A percentile compares a stretch with the other conserved stretches of the same genome.
Conservation (phyloP, 2,329 filamentous ascomycete genomes). For the Akanthomyces muscarius region DNA sequence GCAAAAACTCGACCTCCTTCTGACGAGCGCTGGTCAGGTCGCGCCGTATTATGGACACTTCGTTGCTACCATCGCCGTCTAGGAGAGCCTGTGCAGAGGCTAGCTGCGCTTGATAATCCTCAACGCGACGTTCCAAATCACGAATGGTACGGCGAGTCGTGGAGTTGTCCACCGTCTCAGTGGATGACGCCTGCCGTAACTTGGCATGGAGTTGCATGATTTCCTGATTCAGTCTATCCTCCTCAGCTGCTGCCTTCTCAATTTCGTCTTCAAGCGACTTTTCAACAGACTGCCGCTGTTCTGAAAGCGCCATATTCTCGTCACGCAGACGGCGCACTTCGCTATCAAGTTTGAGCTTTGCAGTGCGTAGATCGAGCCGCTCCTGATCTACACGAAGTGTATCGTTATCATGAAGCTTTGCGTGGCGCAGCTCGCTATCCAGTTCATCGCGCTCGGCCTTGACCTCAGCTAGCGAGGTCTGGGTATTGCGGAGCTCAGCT, state of each 20-base stretch:
- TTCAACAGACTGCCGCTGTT: constrained; percentile 57
- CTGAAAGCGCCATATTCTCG: constrained; percentile 55
- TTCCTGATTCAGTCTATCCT: constrained; percentile 56
- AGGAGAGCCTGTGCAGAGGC: constrained; percentile 32
- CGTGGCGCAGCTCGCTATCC: constrained; percentile 54
- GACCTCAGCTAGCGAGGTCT: constrained; percentile 51
- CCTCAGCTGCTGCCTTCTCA: constrained; percentile 61
- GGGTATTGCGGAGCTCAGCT: constrained; percentile 56
- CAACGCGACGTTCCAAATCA: constrained; percentile 59
- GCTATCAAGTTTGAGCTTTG: constrained; percentile 64
- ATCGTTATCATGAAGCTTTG: constrained; percentile 54
- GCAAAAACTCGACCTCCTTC: constrained; percentile 60
- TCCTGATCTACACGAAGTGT: constrained; percentile 63
- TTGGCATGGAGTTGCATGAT: constrained; percentile 48
- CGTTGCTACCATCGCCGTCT: constrained; percentile 42
- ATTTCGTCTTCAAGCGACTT: constrained; percentile 62
- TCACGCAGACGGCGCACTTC: constrained; percentile 63
- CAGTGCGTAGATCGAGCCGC: constrained; percentile 62
- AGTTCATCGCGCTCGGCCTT: constrained; percentile 66
- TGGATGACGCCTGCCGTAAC: constrained; percentile 41
- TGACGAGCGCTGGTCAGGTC: constrained; percentile 62
- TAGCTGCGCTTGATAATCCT: constrained; percentile 48
- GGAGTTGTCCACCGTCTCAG: constrained; percentile 50
- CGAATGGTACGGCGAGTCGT: constrained; percentile 60
- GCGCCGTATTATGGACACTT: constrained; percentile 58